Conservation (phyloP, 2,329 filamentous ascomycete genomes). For the Juglanconis oblonga region DNA sequence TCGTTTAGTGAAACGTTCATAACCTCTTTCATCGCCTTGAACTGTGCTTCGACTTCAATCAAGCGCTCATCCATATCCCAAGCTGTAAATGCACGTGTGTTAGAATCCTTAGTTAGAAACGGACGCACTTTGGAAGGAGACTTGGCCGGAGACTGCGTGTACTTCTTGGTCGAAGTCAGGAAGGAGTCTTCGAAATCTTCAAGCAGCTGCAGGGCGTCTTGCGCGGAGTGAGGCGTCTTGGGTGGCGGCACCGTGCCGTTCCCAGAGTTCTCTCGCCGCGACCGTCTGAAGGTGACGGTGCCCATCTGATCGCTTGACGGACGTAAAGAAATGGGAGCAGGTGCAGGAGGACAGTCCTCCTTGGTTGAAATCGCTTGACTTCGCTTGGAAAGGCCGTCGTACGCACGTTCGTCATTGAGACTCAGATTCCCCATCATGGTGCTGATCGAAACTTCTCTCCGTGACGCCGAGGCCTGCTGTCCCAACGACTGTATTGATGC, state of each 20-base stretch:
- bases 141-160: conserved; percentile 39
- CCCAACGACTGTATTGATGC: conserved; percentile 25
- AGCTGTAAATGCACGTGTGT: conserved; percentile 60
- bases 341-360: conserved; percentile 24
- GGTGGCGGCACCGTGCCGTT: conserved; percentile 24
- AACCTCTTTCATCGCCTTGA: conserved; percentile 67
- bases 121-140: conserved; percentile 23
- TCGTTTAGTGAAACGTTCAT: conserved; percentile 68
- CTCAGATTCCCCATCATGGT: conserved; percentile 36
- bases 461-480: conserved; percentile 9
- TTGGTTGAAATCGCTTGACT: conserved; percentile 46
- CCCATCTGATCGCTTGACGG: conserved; percentile 24
- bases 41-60: conserved; percentile 72
- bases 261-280: conserved; percentile 14
- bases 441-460: conserved; percentile 32
- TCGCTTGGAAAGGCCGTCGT: conserved; percentile 23
- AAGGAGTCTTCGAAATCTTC: conserved; percentile 24
- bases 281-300: conserved; percentile 28
- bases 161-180: conserved; percentile 31
- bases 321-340: conserved; percentile 13
- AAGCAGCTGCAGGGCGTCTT: conserved; percentile 18
- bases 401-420: conserved; percentile 32
- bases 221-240: conserved; percentile 24
- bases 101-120: conserved; percentile 73
- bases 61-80: conserved; percentile 80